phyloP scores from a whole-genome alignment of 495 filamentous ascomycete genomes.

The Penicillium turbatum region DNA sequence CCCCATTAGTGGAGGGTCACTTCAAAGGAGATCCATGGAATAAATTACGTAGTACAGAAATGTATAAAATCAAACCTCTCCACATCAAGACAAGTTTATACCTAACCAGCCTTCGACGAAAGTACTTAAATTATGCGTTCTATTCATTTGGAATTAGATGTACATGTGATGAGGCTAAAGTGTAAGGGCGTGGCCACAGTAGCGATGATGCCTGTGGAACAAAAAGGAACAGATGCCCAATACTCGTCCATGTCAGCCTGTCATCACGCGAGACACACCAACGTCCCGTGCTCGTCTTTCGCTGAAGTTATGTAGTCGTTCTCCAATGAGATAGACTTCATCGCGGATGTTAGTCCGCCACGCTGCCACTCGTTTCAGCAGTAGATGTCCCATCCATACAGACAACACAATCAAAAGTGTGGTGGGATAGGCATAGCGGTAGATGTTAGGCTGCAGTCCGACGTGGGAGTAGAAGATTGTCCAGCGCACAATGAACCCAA shows the following conservation, averaged over 20 bases:
- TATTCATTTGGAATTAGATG: neutral
- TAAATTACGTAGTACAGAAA: too few species aligned
- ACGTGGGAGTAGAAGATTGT: constrained; percentile 38
- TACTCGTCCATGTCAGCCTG: constrained; percentile 23
- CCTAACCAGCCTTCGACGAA: too few species aligned
- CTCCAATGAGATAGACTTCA: constrained; percentile 94
- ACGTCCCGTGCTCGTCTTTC: constrained; percentile 49
- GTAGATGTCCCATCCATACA: constrained; percentile 37
- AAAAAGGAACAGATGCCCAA: neutral
- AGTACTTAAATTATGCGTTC: neutral
- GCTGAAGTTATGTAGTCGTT: constrained; percentile 89
- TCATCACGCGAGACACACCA: constrained; percentile 39
- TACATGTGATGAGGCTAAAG: neutral
- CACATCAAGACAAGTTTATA: too few species aligned
- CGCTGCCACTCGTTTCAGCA: constrained; percentile 52
- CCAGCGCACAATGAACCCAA: constrained; percentile 44
- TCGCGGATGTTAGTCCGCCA: constrained; percentile 86
- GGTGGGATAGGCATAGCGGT: constrained; percentile 69
- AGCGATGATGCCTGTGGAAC: neutral
- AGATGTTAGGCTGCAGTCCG: constrained; percentile 52
- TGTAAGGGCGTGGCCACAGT: neutral
- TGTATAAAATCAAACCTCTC: too few species aligned
- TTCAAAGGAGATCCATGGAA: too few species aligned
- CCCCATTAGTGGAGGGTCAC: too few species aligned
- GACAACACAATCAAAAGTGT: constrained; percentile 48